These are phyloP conservation scores for Podaxis mareebaensis DNA, from an alignment of 768 basidiomycete species.

Conservation along the genomic window DNA sequence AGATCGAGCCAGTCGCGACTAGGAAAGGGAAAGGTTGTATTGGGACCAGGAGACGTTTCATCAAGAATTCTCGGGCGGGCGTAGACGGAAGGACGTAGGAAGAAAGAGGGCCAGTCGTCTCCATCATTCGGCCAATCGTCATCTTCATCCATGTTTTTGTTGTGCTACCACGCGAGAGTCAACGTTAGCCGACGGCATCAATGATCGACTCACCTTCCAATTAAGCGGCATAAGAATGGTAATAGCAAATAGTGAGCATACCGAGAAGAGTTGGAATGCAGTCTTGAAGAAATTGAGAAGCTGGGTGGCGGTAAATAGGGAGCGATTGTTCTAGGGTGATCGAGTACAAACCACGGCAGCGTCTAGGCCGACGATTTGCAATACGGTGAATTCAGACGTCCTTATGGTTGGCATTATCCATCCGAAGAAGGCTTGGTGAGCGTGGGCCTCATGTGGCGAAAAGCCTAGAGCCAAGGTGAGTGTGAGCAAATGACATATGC, in stretches of 20 bases:
- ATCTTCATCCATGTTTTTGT: conserved; percentile 64
- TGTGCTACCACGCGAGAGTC: conserved; percentile 48
- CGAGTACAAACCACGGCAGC: conserved; percentile 81
- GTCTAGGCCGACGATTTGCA: conserved; percentile 96
- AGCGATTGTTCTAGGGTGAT: not conserved
- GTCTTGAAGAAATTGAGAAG: conserved; percentile 95
- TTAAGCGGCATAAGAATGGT: conserved; percentile 94
- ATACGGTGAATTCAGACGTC: conserved; percentile 88
- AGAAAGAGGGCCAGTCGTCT: conserved; percentile 46
- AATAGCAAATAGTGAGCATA: conserved; percentile 80
- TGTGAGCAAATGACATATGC: not conserved
- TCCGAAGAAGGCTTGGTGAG: conserved; percentile 85
- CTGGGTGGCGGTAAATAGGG: conserved; percentile 37
- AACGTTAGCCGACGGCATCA: conserved; percentile 6
- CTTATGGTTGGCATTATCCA: conserved; percentile 94
- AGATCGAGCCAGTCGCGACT: conserved; percentile 76
- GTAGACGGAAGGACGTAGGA: conserved; percentile 23
- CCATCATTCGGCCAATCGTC: conserved; percentile 45
- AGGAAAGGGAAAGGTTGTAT: conserved; percentile 12
- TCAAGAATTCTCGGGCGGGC: conserved; percentile 7
- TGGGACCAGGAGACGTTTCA: not conserved
- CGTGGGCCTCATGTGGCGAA: conserved; percentile 91
- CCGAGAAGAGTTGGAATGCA: conserved; percentile 88
- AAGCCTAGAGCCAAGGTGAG: conserved; percentile 56
- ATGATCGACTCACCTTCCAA: conserved; percentile 63